These are phyloP conservation scores for Rhizopus stolonifer DNA, from an alignment of 371 early-diverging fungal genomes.

Conservation along the genomic window DNA sequence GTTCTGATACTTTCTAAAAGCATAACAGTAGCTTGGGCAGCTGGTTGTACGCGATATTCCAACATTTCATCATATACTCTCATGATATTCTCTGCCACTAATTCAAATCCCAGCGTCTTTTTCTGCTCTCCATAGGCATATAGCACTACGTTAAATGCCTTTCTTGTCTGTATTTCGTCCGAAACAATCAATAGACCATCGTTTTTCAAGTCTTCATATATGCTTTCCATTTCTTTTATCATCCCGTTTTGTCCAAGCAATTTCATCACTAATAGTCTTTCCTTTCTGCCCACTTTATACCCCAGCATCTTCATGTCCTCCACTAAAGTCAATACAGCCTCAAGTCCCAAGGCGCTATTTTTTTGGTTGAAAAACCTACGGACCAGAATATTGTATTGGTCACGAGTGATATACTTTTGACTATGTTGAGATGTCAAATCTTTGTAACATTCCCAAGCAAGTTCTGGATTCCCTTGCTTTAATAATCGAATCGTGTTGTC, in stretches of 20 bases:
- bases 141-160: slow-evolving; percentile 38
- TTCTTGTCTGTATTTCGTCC: slow-evolving; percentile 23
- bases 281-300: slow-evolving; percentile 30
- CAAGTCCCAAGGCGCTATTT: slow-evolving; percentile 14
- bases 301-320: slow-evolving; percentile 45
- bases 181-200: slow-evolving; percentile 9
- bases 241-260: slow-evolving; percentile 40
- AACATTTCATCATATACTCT: slow-evolving; percentile 36
- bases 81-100: slow-evolving; percentile 30
- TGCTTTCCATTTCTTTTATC: slow-evolving; percentile 36
- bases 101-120: slow-evolving; percentile 15
- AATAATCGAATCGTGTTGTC: slow-evolving; percentile 26
- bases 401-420: slow-evolving; percentile 34
- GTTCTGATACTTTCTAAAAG: slow-evolving; percentile 30
- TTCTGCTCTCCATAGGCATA: slow-evolving; percentile 31
- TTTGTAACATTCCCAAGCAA: slow-evolving; percentile 49
- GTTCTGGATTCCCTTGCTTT: slow-evolving; percentile 25
- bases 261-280: slow-evolving; percentile 39
- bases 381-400: slow-evolving; percentile 34
- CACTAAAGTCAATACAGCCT: slow-evolving; percentile 34
- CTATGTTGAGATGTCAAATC: slow-evolving; percentile 33
- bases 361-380: slow-evolving; percentile 23
- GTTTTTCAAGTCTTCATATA: slow-evolving; percentile 30
- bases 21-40: slow-evolving; percentile 13
- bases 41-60: slow-evolving; percentile 25